Evolutionary conservation across 2,329 filamentous ascomycete genomes (phyloP).

Genomic region (Monilinia fructicola): DNA sequence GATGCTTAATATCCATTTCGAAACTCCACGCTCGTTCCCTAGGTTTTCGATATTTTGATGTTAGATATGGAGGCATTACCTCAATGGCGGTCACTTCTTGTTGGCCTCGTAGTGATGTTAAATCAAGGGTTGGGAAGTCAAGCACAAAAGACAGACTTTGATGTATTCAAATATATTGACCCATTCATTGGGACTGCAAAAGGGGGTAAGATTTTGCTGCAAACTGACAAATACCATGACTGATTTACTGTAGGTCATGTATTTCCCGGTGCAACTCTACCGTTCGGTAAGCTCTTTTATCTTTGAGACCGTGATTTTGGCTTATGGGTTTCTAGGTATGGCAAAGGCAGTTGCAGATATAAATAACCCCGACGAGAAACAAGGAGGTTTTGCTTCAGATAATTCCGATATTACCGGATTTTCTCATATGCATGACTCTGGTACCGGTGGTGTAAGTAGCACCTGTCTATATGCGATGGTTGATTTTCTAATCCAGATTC

Average conservation of each 20-base stretch:
- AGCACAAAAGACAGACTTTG: constrained; percentile 29
- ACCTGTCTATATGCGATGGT: too few species aligned
- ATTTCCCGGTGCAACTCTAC: constrained; percentile 55
- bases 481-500: constrained; percentile 1
- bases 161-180: constrained; percentile 47
- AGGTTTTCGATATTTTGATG: not conserved
- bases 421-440: constrained; percentile 46
- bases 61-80: not conserved
- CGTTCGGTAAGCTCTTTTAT: constrained; percentile 45
- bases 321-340: constrained; percentile 43
- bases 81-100: not conserved
- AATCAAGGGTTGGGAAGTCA: not conserved
- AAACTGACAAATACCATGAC: too few species aligned
- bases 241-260: constrained; percentile 45
- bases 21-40: not conserved
- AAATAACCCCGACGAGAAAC: constrained; percentile 49
- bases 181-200: constrained; percentile 56
- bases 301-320: not conserved
- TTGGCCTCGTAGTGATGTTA: not conserved
- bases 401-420: constrained; percentile 43
- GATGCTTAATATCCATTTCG: not conserved
- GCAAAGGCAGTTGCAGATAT: constrained; percentile 56
- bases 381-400: constrained; percentile 55
- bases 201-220: constrained; percentile 44
- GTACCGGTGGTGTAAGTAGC: constrained; percentile 44